Conservation (phyloP, 2,329 filamentous ascomycete genomes). For the Trichoderma sp. region DNA sequence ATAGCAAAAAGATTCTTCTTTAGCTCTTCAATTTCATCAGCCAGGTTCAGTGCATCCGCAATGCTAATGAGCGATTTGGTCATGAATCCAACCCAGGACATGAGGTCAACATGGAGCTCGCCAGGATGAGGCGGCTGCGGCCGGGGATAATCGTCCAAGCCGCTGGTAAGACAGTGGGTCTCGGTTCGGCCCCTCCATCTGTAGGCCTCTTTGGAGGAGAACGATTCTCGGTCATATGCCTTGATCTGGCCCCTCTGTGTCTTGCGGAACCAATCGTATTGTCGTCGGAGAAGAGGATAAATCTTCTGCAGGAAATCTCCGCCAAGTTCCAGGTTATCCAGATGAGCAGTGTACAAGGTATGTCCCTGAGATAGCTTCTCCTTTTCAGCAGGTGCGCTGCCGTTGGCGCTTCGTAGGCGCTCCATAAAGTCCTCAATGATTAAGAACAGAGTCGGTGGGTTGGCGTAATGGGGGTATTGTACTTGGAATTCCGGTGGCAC, state of each 20-base stretch:
- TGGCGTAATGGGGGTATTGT: conserved; percentile 96
- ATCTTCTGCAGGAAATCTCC: conserved; percentile 72
- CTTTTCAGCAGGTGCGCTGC: conserved; percentile 45
- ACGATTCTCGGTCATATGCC: conserved; percentile 85
- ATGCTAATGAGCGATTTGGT: conserved; percentile 80
- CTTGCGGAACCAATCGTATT: conserved; percentile 93
- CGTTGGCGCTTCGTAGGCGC: conserved; percentile 64
- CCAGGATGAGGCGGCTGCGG: conserved; percentile 91
- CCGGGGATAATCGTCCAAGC: conserved; percentile 94
- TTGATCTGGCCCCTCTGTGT: conserved; percentile 90
- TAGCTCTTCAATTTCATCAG: conserved; percentile 75
- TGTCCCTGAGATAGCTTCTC: conserved; percentile 48
- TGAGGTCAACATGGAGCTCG: conserved; percentile 91
- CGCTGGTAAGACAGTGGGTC: conserved; percentile 86
- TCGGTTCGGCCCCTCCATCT: conserved; percentile 90
- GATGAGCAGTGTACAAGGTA: conserved; percentile 61
- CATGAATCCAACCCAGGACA: conserved; percentile 98
- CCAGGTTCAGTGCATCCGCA: conserved; percentile 70
- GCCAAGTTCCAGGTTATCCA: conserved; percentile 68
- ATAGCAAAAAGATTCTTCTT: conserved; percentile 74
- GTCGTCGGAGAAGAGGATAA: conserved; percentile 83
- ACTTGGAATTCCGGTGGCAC: conserved; percentile 91
- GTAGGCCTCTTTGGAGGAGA: conserved; percentile 88
- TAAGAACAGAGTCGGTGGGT: conserved; percentile 92
- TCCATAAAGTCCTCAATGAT: conserved; percentile 82